Base-by-base conservation (phyloP, 768 basidiomycete genomes). In the Saitozyma podzolica region DNA sequence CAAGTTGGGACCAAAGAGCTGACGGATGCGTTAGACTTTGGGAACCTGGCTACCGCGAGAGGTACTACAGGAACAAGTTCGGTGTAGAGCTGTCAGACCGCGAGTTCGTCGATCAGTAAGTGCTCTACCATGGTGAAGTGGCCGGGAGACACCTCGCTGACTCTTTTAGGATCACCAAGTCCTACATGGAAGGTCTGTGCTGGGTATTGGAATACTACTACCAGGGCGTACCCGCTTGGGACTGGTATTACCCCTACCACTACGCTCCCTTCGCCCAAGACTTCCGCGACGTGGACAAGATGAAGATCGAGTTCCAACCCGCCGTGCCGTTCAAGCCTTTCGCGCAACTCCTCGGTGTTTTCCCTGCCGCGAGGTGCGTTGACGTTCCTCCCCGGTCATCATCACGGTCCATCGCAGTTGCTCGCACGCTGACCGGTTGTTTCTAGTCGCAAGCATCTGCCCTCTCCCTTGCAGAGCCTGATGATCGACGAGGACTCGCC, bases 171-270 rank as follows among this genome's bases (percentile, higher is more conserved):
- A 69, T 98, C 62, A 88, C 91, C 2, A 85, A 84, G 67, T 80
- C 82, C n/a, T 99, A 99, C 77, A 83, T 97, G 50, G 93, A 99
- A 80, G 96, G 96, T 39, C 83, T 99, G 54, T 86, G 87, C 43
- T 98, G 96, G 96, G 96, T 99, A 1, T 80, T 99, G 63, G 87
- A 89, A 63, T 99, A 99, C 80, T 98, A 99, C 77, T 99, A 98
- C 77, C 95, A 98, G 84, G 96, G 96, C 72, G 93, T 96, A 10
- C 78, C 78, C 4, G 96, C 94, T 3, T 98, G 95, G 95, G 87
- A 93, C 74, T 99, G 96, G 96, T 99, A 89, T 81, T 98, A 97
- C 78, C 96, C 96, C 1, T 94, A 89, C 73, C 96, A 99, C 80
- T 99, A 96, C 78, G 92, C 96, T 11, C 96, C 96, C 0, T 99